Percentiles rank a stretch among this genome's conserved stretches.
Conservation (phyloP, 2,329 filamentous ascomycete genomes). For the Exophiala mesophila region DNA sequence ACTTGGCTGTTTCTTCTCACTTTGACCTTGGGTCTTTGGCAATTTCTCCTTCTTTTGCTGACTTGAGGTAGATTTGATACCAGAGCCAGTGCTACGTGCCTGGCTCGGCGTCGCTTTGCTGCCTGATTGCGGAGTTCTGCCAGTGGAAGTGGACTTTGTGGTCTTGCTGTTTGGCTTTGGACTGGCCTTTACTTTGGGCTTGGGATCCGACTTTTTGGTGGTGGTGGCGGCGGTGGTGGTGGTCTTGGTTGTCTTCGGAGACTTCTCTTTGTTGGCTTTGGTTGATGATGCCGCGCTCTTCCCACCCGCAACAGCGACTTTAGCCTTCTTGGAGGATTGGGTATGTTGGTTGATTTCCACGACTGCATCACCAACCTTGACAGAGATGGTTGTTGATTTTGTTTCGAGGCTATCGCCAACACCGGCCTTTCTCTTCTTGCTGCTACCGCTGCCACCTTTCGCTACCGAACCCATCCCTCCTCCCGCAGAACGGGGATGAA, state of each 20-base stretch:
- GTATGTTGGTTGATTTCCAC: constrained; percentile 7
- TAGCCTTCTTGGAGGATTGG: no score
- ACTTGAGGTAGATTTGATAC: no score
- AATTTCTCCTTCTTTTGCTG: no score
- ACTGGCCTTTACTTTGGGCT: constrained; percentile 3
- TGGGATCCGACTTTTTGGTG: neutral
- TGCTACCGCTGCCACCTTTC: no score
- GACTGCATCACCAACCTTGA: constrained; percentile 12
- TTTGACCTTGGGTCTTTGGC: no score
- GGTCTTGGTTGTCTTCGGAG: constrained; percentile 5
- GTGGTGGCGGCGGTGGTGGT: neutral
- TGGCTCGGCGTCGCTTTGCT: no score
- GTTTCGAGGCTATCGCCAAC: neutral
- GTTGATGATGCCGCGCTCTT: neutral
- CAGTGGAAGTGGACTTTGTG: no score
- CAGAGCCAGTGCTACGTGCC: no score
- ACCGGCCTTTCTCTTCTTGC: constrained; percentile 10
- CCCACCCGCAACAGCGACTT: neutral
- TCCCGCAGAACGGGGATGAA: constrained; percentile 10
- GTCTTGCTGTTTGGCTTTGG: no score
- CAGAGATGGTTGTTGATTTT: constrained; percentile 6
- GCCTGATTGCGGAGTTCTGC: no score
- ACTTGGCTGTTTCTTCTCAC: no score
- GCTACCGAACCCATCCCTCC: constrained; percentile 2
- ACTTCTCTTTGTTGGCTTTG: neutral